Evolutionary conservation across 2,329 filamentous ascomycete genomes (phyloP), one percentile per base, ranked within the genome.

Genomic region (Microsporum audouinii): DNA sequence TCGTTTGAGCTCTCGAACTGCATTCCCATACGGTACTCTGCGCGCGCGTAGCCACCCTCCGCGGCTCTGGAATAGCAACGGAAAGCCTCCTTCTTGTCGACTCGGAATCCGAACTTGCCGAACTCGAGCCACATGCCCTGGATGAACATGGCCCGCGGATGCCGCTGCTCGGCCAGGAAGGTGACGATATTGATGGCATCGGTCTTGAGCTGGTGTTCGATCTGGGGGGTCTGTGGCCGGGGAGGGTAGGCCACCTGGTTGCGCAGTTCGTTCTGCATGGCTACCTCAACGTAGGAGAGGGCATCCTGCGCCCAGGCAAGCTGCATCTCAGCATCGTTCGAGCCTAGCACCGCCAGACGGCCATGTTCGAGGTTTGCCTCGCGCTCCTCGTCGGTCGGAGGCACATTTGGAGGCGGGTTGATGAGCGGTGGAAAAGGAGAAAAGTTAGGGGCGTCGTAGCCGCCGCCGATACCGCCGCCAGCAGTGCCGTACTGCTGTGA

Each of bases 21-120:
- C 92, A 97, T 99, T 64, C 94, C 94, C 77, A 99, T 95, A 55
- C 94, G 85, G 74, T 99, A 99, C 73, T 97, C 90, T 23, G 94
- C 91, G 67, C 94, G 82, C 27, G 87, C 84, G 75, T 91, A 95
- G 62, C 90, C 90, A 68, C 89, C 86, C 68, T 91, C 88, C 34
- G 90, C 88, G n/a, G 94, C 89, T 68, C 87, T 82, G 64, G 86
- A 85, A 76, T 97, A 99, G 68, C 88, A 88, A 63, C 85, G 77
- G 72, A 95, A 97, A 5, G 94, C 92, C 76, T 96, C 92, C 69
- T 92, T 91, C 77, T 95, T 96, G 78, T 99, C 94, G 63, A 91
- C 81, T 33, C 91, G 85, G 73, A 87, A 85, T 43, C 90, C 91
- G 71, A 96, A 97, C 71, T 96, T 95, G 67, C 94, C 94, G 79